Percentiles rank a stretch among this genome's conserved stretches.
These are phyloP conservation scores for Fabrea salina DNA, from an alignment of 169 alveolate species.

Conservation along the genomic window DNA sequence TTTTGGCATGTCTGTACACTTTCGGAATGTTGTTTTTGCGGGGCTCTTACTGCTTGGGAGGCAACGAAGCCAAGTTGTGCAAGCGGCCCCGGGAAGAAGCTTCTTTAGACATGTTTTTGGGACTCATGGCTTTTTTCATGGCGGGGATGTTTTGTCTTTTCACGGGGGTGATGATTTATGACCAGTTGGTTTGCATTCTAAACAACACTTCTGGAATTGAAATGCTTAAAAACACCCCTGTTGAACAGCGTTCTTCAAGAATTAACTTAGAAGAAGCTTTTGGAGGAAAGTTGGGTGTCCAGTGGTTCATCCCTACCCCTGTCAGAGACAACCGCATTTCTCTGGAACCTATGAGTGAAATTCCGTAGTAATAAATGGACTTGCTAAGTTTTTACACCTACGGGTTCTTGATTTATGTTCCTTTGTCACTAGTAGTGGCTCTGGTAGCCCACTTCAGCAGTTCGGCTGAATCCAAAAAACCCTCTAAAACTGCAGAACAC, in stretches of 20 bases:
- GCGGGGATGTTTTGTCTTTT: slow-evolving; percentile 8
- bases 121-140: slow-evolving; percentile 6
- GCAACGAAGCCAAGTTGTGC: slow-evolving; percentile 8
- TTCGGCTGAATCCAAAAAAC: not conserved
- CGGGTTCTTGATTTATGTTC: not conserved
- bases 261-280: slow-evolving; percentile 27
- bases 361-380: no score
- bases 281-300: slow-evolving; percentile 24
- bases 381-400: no score
- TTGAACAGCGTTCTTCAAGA: slow-evolving; percentile 11
- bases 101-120: slow-evolving; percentile 1
- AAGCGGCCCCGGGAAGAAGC: not conserved
- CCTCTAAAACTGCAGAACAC: not conserved
- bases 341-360: no score
- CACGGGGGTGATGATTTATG: slow-evolving; percentile 13
- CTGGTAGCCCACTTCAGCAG: not conserved
- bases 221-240: slow-evolving; percentile 3
- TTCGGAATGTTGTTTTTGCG: slow-evolving; percentile 4
- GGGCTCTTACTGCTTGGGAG: not conserved
- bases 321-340: no score
- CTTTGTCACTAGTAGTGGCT: not conserved
- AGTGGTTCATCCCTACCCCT: slow-evolving; percentile 26
- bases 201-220: slow-evolving; percentile 34
- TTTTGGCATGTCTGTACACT: not conserved
- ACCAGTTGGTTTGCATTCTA: slow-evolving; percentile 11